These are phyloP conservation scores for Pythium brassicae DNA, from an alignment of 352 stramenopile species.

Conservation along the genomic window DNA sequence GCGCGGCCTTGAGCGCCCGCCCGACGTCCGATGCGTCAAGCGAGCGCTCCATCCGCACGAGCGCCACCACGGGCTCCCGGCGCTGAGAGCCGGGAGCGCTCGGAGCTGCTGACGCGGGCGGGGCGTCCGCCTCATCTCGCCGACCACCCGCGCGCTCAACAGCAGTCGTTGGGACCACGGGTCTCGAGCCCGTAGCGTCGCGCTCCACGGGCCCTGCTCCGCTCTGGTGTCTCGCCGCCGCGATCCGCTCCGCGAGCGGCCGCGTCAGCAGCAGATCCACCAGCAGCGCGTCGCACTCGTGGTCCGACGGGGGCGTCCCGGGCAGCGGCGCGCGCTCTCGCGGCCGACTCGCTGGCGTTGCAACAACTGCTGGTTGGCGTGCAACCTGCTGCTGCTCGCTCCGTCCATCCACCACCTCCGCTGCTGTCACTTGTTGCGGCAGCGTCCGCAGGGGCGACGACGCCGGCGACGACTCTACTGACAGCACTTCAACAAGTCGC, in stretches of 20 bases:
- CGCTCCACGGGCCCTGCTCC: neutral
- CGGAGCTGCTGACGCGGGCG: neutral
- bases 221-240: neutral
- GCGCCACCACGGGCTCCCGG: conserved; percentile 10
- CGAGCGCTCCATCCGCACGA: conserved; percentile 43
- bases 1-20: conserved; percentile 27
- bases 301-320: conserved; percentile 3
- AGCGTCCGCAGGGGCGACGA: neutral
- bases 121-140: neutral
- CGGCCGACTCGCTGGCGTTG: neutral
- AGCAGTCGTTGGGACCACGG: too few relatives aligned
- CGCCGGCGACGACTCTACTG: neutral
- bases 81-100: conserved; percentile 5
- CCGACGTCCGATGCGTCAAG: conserved; percentile 33
- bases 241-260: conserved; percentile 10
- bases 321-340: neutral
- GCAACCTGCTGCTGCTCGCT: neutral
- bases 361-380: neutral
- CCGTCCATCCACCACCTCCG: neutral
- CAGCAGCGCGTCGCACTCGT: conserved; percentile 12
- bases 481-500: neutral
- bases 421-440: conserved; percentile 2
- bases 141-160: too few relatives aligned
- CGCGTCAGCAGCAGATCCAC: conserved; percentile 6
- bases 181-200: too few relatives aligned